Conservation (phyloP, 805 yeast genomes). For the Suhomyces tanzawaensis region DNA sequence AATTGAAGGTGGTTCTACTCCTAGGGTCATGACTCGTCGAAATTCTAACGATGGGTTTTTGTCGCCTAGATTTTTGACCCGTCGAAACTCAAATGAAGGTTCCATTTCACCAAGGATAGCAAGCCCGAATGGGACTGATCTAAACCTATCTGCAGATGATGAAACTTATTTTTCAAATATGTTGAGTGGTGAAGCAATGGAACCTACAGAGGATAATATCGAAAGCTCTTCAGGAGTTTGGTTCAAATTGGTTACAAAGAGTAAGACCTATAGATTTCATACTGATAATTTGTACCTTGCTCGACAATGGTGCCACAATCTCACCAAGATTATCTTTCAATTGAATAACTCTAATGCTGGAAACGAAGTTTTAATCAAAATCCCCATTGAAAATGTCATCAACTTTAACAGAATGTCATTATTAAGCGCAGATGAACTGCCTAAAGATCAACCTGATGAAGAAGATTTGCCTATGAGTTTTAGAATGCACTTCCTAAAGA, state of each 20-base stretch:
- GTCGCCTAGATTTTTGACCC: conserved; percentile 2
- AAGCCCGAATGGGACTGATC: conserved; percentile 1
- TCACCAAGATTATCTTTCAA: conserved; percentile 72
- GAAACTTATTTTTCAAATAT: conserved; percentile 19
- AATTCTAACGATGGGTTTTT: background rate
- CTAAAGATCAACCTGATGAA: conserved; percentile 34
- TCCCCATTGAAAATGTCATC: conserved; percentile 68
- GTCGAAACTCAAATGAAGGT: conserved; percentile 4
- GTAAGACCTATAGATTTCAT: conserved; percentile 58
- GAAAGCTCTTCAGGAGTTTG: conserved; percentile 32
- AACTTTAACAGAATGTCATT: conserved; percentile 58
- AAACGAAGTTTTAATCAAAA: conserved; percentile 70
- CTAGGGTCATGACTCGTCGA: background rate
- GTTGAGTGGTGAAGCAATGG: conserved; percentile 15
- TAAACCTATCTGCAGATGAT: conserved; percentile 15
- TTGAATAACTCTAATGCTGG: conserved; percentile 61
- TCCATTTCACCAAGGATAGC: conserved; percentile 5
- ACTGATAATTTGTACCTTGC: conserved; percentile 77
- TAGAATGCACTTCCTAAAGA: conserved; percentile 51
- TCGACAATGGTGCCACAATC: conserved; percentile 70
- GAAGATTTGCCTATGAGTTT: conserved; percentile 38
- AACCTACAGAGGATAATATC: conserved; percentile 20
- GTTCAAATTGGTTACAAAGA: conserved; percentile 59
- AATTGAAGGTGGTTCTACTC: background rate
- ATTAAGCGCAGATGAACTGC: conserved; percentile 20